Evolutionary conservation across 306 rosid species (phyloP).

Genomic region (Cicer pinnatifidum): DNA sequence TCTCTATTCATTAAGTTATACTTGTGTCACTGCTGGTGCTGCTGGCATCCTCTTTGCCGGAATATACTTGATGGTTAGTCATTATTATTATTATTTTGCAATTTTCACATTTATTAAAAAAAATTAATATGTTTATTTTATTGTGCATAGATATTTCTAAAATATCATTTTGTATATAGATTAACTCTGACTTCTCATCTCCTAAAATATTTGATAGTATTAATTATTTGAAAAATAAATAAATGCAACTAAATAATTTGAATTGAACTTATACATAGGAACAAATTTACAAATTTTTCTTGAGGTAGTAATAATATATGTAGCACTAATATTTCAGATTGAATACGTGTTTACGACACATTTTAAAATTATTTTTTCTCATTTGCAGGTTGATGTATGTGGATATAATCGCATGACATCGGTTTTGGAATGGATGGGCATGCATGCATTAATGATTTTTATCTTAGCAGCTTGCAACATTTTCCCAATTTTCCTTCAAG

Average conservation of each 20-base stretch:
- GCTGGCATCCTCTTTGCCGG: conserved; percentile 78
- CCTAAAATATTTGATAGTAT: too few relatives aligned
- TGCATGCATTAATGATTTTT: conserved; percentile 82
- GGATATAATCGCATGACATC: conserved; percentile 61
- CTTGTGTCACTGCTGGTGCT: conserved; percentile 82
- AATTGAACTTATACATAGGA: too few relatives aligned
- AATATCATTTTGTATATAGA: too few relatives aligned
- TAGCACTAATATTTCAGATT: too few relatives aligned
- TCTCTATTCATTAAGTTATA: conserved; percentile 85
- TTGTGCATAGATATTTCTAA: background rate
- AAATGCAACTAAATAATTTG: too few relatives aligned
- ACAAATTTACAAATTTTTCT: too few relatives aligned
- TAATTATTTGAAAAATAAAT: too few relatives aligned
- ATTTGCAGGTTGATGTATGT: conserved; percentile 81
- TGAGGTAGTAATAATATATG: too few relatives aligned
- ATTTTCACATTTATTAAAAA: background rate
- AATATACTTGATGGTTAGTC: conserved; percentile 80
- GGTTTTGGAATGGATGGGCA: conserved; percentile 90
- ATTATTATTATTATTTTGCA: background rate
- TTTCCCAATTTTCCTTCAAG: conserved; percentile 80
- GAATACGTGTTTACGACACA: too few relatives aligned
- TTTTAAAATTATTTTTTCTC: background rate
- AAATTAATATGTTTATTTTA: background rate
- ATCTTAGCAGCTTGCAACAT: conserved; percentile 83
- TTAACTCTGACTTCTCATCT: too few relatives aligned